A percentile compares a stretch with the other conserved stretches of the same genome.
Evolutionary conservation across 1,139 yeast genomes (phyloP).

Genomic region (Yamadazyma atlantica): DNA sequence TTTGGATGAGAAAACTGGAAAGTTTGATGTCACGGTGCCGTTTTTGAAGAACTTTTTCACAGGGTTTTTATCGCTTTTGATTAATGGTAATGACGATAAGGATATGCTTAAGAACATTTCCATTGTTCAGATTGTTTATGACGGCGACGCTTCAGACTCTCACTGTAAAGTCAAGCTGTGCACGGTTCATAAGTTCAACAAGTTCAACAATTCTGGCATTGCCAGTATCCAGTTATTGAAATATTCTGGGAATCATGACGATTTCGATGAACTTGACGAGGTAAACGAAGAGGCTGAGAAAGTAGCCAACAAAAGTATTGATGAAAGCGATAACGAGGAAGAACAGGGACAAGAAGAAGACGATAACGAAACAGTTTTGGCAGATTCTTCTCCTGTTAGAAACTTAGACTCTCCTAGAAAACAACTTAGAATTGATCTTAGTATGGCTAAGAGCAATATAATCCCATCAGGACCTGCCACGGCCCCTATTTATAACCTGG

Average conservation of each 20-base stretch:
- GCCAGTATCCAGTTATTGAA: slow-evolving; percentile 8
- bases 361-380: slow-evolving; percentile 43
- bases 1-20: slow-evolving; percentile 14
- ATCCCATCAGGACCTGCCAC: slow-evolving; percentile 34
- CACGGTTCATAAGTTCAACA: slow-evolving; percentile 29
- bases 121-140: slow-evolving; percentile 33
- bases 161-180: slow-evolving; percentile 21
- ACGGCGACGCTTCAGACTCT: slow-evolving; percentile 12
- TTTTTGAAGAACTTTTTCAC: slow-evolving; percentile 41
- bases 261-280: slow-evolving; percentile 10
- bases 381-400: slow-evolving; percentile 39
- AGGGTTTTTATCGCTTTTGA: slow-evolving; percentile 37
- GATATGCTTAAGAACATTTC: slow-evolving; percentile 19
- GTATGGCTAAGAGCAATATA: slow-evolving; percentile 10
- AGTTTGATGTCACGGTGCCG: slow-evolving; percentile 36
- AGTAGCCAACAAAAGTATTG: slow-evolving; percentile 2
- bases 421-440: slow-evolving; percentile 21
- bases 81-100: slow-evolving; percentile 33
- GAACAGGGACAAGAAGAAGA: slow-evolving; percentile 19
- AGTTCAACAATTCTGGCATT: slow-evolving; percentile 10
- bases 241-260: slow-evolving; percentile 7
- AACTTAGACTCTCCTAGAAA: slow-evolving; percentile 15
- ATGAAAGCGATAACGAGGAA: slow-evolving; percentile 4
- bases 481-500: slow-evolving; percentile 36
- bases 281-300: slow-evolving; percentile 6